Evolutionary conservation across 1,284 basidiomycete genomes (phyloP).

Genomic region (Puccinia triticina): DNA sequence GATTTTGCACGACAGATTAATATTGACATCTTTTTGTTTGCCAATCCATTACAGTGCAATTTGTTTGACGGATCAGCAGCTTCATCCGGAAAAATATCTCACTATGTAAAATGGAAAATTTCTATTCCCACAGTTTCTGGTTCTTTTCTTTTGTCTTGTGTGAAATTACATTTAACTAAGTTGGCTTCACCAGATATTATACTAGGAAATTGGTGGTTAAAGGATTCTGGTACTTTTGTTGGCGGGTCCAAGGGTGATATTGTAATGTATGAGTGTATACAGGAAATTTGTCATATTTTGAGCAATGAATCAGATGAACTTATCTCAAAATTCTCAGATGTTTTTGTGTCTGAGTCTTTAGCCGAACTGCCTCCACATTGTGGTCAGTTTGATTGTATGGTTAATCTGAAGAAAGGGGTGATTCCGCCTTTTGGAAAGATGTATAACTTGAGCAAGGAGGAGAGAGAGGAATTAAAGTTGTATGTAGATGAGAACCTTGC

Average conservation of each 20-base stretch:
- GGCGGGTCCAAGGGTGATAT: neutral
- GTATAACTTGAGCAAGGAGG: no score
- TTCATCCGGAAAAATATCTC: no score
- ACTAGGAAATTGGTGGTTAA: conserved; percentile 11
- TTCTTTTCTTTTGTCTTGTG: neutral
- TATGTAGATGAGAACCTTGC: no score
- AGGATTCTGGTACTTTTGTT: no score
- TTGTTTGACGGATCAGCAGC: no score
- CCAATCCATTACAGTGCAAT: no score
- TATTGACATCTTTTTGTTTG: neutral
- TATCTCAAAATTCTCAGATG: neutral
- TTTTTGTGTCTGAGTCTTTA: neutral
- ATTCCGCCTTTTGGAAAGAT: neutral
- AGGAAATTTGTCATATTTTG: no score
- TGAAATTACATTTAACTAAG: neutral
- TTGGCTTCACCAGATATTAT: conserved; percentile 7
- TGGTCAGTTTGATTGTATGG: neutral
- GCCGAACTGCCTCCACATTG: neutral
- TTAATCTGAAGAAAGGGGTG: no score
- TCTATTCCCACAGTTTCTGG: no score
- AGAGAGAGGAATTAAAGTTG: no score
- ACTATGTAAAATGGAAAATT: no score
- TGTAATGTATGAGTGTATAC: no score
- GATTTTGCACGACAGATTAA: neutral
- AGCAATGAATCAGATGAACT: neutral